Base-by-base conservation (phyloP, 2,329 filamentous ascomycete species). In the Stagonosporopsis rhizophila region DNA sequence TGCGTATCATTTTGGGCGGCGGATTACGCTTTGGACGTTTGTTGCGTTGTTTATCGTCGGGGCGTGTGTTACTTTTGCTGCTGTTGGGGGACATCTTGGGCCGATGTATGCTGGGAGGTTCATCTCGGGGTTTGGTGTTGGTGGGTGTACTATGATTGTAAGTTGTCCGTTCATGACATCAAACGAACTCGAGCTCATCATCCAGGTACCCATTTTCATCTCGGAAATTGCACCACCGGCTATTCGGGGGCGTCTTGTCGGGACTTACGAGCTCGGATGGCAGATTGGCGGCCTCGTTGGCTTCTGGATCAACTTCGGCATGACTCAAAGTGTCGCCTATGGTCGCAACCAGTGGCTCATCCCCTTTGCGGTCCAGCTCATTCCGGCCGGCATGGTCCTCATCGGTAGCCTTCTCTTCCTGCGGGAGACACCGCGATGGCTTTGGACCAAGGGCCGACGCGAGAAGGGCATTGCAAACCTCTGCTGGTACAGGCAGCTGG, bases 51-150 rank as follows among this genome's bases (percentile, higher is more conserved):
- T 93, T 74, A 81, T 86, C 49, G 68, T 92, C 9, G 90, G 90
- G 58, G 72, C 89, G 39, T 88, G 87, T 49, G 72, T 92, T 62
- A 92, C 91, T 87, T 78, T 92, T 22, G 89, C 86, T 42, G 70
- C 71, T 7, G 72, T 73, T 30, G 54, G 68, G 1, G 63, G 72
- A 7, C 66, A 71, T 15, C 37, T 92, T n/a, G 87, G 85, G 4
- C 73, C 84, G 6, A 80, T 86, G 58, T 84, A 84, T 54, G 83
- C 73, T 42, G 84, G 84, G n/a, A 77, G 84, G 58, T 83, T 86
- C 1, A 73, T 87, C 1, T 82, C 83, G 54, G 85, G 85, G 27
- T 70, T 87, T 19, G 84, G 83, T 46, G 81, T 85, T 5, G 84
- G 84, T 53, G 82, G 79, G 23, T 80, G 80, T 23, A 56, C 53